phyloP scores from a whole-genome alignment of 768 basidiomycete genomes.

The Mycena galericulata region DNA sequence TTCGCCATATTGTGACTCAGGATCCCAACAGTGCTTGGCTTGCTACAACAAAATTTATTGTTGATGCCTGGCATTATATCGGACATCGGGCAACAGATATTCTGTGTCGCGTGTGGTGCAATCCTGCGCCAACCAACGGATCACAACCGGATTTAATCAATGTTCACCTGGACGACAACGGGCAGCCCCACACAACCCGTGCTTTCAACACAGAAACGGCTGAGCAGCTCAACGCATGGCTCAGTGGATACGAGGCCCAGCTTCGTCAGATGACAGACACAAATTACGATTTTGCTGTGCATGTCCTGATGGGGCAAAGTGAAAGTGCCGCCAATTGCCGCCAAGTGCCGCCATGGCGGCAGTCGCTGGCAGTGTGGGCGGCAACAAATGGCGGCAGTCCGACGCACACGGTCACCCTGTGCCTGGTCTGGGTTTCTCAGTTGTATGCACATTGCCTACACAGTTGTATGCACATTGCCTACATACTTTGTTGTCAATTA shows the following conservation, averaged over 20 bases:
- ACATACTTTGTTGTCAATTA: too few species aligned
- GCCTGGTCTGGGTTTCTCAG: too few species aligned
- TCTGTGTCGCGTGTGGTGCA: constrained; percentile 3
- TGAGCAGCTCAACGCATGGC: constrained; percentile 6
- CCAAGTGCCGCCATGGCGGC: too few species aligned
- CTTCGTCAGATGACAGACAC: constrained; percentile 1
- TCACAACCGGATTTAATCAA: constrained; percentile 1
- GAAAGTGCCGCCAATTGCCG: too few species aligned
- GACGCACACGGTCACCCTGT: too few species aligned
- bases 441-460: too few species aligned
- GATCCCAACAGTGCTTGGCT: not conserved
- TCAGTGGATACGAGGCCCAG: constrained; percentile 2
- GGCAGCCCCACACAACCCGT: not conserved
- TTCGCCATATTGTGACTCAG: constrained; percentile 6
- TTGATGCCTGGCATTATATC: constrained; percentile 13
- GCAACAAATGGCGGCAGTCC: too few species aligned
- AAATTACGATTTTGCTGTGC: not conserved
- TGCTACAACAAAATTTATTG: not conserved
- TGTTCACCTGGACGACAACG: not conserved
- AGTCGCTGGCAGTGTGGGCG: too few species aligned
- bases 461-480: too few species aligned
- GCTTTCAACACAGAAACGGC: constrained; percentile 14
- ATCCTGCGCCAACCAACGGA: not conserved
- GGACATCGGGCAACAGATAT: not conserved
- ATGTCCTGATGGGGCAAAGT: constrained; percentile 16